A percentile compares a stretch with the other conserved stretches of the same genome.
Evolutionary conservation across 306 rosid species (phyloP).

Genomic region (Lagenaria siceraria): DNA sequence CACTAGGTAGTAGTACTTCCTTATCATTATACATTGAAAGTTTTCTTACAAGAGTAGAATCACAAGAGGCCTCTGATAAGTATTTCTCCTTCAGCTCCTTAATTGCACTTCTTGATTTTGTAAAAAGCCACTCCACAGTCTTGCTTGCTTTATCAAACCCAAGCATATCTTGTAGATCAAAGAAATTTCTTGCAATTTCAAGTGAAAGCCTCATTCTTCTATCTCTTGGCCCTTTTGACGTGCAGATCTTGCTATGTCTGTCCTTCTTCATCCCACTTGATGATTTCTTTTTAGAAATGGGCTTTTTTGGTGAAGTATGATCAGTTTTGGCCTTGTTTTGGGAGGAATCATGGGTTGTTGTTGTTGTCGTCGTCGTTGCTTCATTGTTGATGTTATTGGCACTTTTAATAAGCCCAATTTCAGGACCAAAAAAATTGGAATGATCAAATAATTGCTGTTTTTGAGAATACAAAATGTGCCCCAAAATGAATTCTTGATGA

Average conservation of each 20-base stretch:
- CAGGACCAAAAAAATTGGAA: not conserved
- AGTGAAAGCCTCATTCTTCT: constrained; percentile 48
- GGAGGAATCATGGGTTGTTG: not conserved
- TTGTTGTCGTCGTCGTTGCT: not conserved
- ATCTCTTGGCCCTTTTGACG: constrained; percentile 43
- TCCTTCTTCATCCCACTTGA: constrained; percentile 14
- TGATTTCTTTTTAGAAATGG: constrained; percentile 18
- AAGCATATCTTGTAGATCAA: constrained; percentile 46
- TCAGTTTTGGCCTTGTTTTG: not conserved
- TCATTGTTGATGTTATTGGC: not conserved
- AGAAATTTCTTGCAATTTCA: constrained; percentile 39
- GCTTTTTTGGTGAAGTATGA: not conserved
- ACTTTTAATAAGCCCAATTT: not conserved
- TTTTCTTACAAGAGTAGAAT: not conserved
- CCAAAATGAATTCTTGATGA: constrained; percentile 16
- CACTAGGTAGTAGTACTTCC: not conserved
- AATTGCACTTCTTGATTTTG: constrained; percentile 30
- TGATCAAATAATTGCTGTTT: constrained; percentile 12
- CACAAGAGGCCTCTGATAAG: not conserved
- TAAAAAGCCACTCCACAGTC: constrained; percentile 44
- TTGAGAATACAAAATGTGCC: constrained; percentile 24
- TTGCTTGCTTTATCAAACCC: constrained; percentile 50
- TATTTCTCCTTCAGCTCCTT: constrained; percentile 21
- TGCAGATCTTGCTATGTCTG: constrained; percentile 51
- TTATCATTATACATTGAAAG: not conserved